phyloP scores from a whole-genome alignment of 169 alveolate genomes.

The Plasmodium inui region DNA sequence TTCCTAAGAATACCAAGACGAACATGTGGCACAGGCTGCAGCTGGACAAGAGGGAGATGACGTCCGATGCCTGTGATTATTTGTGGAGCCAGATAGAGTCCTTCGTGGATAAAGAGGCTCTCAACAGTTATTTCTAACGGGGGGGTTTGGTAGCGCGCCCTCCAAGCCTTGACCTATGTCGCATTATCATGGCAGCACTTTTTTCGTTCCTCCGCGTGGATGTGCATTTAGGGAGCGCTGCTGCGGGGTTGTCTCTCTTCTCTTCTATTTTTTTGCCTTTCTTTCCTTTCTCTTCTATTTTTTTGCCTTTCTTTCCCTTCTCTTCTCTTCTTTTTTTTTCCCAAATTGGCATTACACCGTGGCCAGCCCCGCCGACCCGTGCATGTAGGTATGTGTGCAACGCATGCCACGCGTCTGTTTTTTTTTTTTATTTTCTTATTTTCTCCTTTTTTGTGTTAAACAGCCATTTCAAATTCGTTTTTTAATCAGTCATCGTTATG shows the following conservation, averaged over 20 bases:
- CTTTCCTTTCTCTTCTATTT: background rate
- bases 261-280: background rate
- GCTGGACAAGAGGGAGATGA: conserved; percentile 55
- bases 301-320: background rate
- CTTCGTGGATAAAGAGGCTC: conserved; percentile 49
- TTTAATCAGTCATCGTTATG: background rate
- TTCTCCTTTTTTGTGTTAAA: background rate
- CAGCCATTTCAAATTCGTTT: background rate
- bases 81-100: conserved; percentile 72
- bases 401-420: background rate
- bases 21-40: conserved; percentile 71
- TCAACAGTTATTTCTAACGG: conserved; percentile 15
- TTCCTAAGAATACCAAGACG: conserved; percentile 59
- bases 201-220: background rate
- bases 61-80: conserved; percentile 56
- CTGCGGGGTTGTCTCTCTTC: background rate
- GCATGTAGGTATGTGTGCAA: background rate
- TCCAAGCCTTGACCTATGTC: background rate
- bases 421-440: background rate
- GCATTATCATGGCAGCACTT: background rate
- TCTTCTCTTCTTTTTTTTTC: background rate
- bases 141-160: background rate
- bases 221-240: no score
- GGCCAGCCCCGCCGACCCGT: background rate
- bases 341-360: background rate